phyloP scores from a whole-genome alignment of 352 stramenopile species.

The Globisporangium parvum region DNA sequence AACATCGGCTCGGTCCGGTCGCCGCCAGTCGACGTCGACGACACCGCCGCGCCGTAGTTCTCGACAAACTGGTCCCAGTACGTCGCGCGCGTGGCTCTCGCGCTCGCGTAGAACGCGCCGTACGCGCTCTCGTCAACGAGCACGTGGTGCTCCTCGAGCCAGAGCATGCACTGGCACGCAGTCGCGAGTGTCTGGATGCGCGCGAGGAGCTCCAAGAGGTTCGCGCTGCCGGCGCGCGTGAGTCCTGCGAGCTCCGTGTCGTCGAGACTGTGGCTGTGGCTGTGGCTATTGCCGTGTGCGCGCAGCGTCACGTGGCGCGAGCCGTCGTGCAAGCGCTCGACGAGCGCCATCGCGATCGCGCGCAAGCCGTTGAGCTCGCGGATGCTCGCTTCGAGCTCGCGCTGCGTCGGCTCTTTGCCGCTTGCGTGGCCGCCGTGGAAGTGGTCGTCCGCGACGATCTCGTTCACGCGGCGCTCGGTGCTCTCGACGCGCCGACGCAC shows the following conservation, averaged over 20 bases:
- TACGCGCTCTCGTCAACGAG: constrained; percentile 37
- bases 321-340: constrained; percentile 58
- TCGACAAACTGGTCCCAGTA: constrained; percentile 67
- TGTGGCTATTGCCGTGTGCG: constrained; percentile 14
- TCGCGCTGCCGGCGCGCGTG: constrained; percentile 53
- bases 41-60: constrained; percentile 49
- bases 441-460: constrained; percentile 43
- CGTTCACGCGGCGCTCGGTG: constrained; percentile 49
- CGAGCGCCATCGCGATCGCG: constrained; percentile 59
- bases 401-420: constrained; percentile 18
- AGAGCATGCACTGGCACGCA: constrained; percentile 59
- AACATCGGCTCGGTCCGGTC: constrained; percentile 36
- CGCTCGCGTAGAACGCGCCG: constrained; percentile 64
- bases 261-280: constrained; percentile 22
- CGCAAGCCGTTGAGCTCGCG: constrained; percentile 64
- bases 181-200: constrained; percentile 51
- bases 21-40: constrained; percentile 36
- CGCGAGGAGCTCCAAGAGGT: constrained; percentile 62
- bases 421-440: constrained; percentile 27
- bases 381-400: constrained; percentile 37
- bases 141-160: constrained; percentile 55
- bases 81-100: constrained; percentile 38
- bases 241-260: constrained; percentile 67
- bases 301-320: constrained; percentile 39
- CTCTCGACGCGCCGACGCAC: constrained; percentile 42